phyloP scores from a whole-genome alignment of 495 filamentous ascomycete genomes.

The Penicillium paradoxum region DNA sequence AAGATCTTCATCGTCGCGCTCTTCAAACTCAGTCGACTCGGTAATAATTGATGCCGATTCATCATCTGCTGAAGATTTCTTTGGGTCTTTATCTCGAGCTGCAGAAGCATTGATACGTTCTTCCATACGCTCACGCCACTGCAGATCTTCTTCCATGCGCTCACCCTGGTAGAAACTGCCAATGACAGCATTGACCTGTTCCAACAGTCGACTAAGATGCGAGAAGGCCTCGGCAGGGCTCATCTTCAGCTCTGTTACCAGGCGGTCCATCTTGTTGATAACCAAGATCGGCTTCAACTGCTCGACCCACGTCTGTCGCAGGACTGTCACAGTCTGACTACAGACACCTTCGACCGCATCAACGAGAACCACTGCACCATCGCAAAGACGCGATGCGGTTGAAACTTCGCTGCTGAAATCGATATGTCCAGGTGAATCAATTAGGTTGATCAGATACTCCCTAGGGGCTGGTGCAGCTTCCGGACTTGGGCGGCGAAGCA shows the following conservation, averaged over 20 bases:
- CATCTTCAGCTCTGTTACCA: conserved; percentile 91
- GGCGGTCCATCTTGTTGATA: conserved; percentile 96
- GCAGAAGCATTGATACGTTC: conserved; percentile 62
- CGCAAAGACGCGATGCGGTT: conserved; percentile 88
- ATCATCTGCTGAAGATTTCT: conserved; percentile 42
- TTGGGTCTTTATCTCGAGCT: conserved; percentile 36
- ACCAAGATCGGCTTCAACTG: conserved; percentile 90
- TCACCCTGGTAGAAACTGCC: conserved; percentile 98
- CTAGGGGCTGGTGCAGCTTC: conserved; percentile 65
- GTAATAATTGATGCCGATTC: conserved; percentile 40
- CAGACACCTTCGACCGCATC: conserved; percentile 98
- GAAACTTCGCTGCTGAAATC: conserved; percentile 99
- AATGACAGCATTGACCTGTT: conserved; percentile 95
- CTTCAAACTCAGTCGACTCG: conserved; percentile 64
- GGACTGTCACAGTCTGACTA: conserved; percentile 95
- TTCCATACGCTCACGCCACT: conserved; percentile 92
- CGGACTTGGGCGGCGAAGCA: conserved; percentile 64
- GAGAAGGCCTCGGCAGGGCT: conserved; percentile 82
- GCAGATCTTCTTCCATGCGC: conserved; percentile 96
- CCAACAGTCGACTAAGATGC: conserved; percentile 83
- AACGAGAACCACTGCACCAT: conserved; percentile 92
- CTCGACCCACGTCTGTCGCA: conserved; percentile 94
- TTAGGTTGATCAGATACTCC: conserved; percentile 95
- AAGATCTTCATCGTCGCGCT: conserved; percentile 92
- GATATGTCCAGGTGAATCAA: conserved; percentile 96